Evolutionary conservation across 2,329 filamentous ascomycete species (phyloP).

Genomic region (Plectosphaerella cucumerina): DNA sequence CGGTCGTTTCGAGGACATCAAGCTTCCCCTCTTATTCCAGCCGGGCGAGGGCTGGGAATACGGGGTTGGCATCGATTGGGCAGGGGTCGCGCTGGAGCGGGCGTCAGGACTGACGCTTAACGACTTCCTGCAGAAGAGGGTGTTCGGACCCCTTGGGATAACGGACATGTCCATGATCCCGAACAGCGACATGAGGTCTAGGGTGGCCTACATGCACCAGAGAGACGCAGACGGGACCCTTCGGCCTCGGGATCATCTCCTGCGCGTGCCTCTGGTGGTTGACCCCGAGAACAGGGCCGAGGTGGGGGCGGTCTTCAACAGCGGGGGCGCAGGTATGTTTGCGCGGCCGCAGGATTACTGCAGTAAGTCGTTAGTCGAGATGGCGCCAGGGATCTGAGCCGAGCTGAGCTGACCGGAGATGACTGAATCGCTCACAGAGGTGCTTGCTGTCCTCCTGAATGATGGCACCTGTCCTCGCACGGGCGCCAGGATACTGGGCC

Average conservation of each 20-base stretch:
- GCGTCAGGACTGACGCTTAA: conserved; percentile 37
- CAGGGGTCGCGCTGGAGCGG: conserved; percentile 43
- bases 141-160: conserved; percentile 43
- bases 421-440: conserved; percentile 30
- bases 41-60: conserved; percentile 61
- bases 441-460: conserved; percentile 61
- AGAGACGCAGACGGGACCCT: conserved; percentile 39
- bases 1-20: conserved; percentile 45
- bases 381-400: background rate
- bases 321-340: conserved; percentile 59
- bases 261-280: conserved; percentile 38
- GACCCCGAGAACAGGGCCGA: conserved; percentile 32
- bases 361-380: conserved; percentile 31
- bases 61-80: conserved; percentile 53
- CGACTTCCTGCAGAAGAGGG: conserved; percentile 42
- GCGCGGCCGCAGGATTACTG: conserved; percentile 56
- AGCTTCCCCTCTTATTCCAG: conserved; percentile 55
- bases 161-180: conserved; percentile 54
- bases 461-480: conserved; percentile 57
- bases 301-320: conserved; percentile 44
- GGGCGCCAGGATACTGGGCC: conserved; percentile 46
- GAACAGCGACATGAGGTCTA: conserved; percentile 44
- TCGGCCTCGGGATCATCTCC: conserved; percentile 42
- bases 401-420: conserved; percentile 1
- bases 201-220: conserved; percentile 54